A percentile compares a stretch with the other conserved stretches of the same genome.
phyloP scores from a whole-genome alignment of 192 early-diverging fungal genomes.

The Jimgerdemannia flammicorona region DNA sequence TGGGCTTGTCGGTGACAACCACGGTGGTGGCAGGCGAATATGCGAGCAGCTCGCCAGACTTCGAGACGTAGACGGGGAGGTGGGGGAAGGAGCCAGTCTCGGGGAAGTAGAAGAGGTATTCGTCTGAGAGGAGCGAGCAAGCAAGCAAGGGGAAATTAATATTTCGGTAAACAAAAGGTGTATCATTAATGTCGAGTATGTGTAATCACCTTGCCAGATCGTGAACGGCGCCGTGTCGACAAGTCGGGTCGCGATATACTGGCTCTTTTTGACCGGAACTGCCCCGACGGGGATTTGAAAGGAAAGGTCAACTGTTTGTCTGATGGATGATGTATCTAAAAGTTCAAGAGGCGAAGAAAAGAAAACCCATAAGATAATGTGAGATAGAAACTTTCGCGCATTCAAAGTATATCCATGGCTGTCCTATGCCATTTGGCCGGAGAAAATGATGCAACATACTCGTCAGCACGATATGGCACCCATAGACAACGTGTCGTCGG shows the following conservation, averaged over 20 bases:
- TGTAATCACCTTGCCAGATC: slow-evolving; percentile 22
- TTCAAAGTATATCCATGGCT: slow-evolving; percentile 12
- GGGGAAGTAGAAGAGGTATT: slow-evolving; percentile 41
- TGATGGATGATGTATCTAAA: slow-evolving; percentile 36
- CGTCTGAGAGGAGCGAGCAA: not conserved
- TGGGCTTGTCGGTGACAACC: slow-evolving; percentile 13
- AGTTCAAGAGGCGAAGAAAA: not conserved
- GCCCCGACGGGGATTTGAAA: slow-evolving; percentile 40
- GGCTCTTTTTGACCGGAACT: slow-evolving; percentile 18
- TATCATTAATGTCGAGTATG: not conserved
- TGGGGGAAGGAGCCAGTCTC: slow-evolving; percentile 32
- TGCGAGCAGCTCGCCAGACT: slow-evolving; percentile 5
- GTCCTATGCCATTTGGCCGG: no score
- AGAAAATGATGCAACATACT: not conserved
- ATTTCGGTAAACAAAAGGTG: not conserved
- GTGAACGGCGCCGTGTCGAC: slow-evolving; percentile 23
- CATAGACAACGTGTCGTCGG: slow-evolving; percentile 16
- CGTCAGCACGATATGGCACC: slow-evolving; percentile 14
- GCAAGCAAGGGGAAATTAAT: not conserved
- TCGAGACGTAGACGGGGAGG: slow-evolving; percentile 31
- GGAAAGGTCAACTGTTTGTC: slow-evolving; percentile 30
- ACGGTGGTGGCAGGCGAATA: not conserved
- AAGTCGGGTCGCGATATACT: slow-evolving; percentile 15
- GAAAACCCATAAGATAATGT: not conserved
- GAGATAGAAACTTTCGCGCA: not conserved